These are phyloP conservation scores for Akanthomyces lecanii DNA, from an alignment of 2,329 filamentous ascomycete species.

Conservation along the genomic window DNA sequence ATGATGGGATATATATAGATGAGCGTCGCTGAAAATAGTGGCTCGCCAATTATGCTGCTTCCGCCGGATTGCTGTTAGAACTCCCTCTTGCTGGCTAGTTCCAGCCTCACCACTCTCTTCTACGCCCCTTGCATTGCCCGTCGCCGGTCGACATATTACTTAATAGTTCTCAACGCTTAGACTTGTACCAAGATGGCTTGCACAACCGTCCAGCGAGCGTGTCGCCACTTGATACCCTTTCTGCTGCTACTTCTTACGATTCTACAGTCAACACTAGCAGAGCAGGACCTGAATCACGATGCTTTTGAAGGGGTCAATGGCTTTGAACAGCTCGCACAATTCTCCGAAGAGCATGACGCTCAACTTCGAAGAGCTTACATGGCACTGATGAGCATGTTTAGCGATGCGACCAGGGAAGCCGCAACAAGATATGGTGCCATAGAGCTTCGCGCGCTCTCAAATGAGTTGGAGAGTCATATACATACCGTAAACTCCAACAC, in stretches of 20 bases:
- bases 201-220: background rate
- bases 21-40: no score
- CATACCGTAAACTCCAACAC: constrained; percentile 17
- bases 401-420: constrained; percentile 18
- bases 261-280: background rate
- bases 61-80: no score
- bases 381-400: constrained; percentile 19
- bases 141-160: background rate
- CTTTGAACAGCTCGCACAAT: background rate
- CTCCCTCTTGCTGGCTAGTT: no score
- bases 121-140: background rate
- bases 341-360: background rate
- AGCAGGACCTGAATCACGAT: background rate
- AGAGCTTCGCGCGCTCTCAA: constrained; percentile 17
- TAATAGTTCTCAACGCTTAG: no score
- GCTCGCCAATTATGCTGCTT: no score
- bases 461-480: constrained; percentile 19
- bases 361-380: constrained; percentile 19
- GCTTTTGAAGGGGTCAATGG: background rate
- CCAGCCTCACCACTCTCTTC: no score
- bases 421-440: constrained; percentile 15
- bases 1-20: no score
- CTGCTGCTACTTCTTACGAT: background rate
- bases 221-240: background rate
- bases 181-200: background rate